Evolutionary conservation across 2,329 filamentous ascomycete genomes (phyloP).

Genomic region (Aureobasidium namibiae): DNA sequence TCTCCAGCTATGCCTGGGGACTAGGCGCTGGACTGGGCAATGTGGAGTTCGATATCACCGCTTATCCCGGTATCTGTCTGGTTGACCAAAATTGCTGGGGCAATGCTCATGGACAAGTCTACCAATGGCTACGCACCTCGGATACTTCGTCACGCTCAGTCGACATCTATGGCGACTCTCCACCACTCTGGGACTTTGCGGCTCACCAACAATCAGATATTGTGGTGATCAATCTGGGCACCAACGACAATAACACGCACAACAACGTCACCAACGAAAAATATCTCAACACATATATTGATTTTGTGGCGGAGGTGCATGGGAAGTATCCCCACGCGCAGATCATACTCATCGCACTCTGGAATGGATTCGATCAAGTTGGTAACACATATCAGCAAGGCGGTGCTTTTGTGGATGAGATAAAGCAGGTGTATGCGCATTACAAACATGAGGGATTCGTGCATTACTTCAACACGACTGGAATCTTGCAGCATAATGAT

Average conservation of each 20-base stretch:
- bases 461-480: slow-evolving; percentile 54
- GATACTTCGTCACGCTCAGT: slow-evolving; percentile 44
- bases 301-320: slow-evolving; percentile 35
- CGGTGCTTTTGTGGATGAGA: slow-evolving; percentile 42
- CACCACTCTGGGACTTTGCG: slow-evolving; percentile 29
- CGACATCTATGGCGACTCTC: slow-evolving; percentile 32
- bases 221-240: slow-evolving; percentile 39
- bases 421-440: slow-evolving; percentile 43
- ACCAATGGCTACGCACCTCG: slow-evolving; percentile 51
- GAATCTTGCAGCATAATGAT: slow-evolving; percentile 55
- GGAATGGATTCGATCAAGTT: slow-evolving; percentile 44
- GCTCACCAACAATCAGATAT: slow-evolving; percentile 31
- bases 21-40: slow-evolving; percentile 50
- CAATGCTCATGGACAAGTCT: slow-evolving; percentile 31
- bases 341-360: slow-evolving; percentile 41
- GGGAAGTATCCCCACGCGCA: slow-evolving; percentile 33
- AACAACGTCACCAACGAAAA: slow-evolving; percentile 33
- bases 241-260: slow-evolving; percentile 35
- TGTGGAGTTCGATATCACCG: slow-evolving; percentile 51
- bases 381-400: slow-evolving; percentile 45
- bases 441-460: slow-evolving; percentile 39
- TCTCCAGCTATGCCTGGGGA: slow-evolving; percentile 49
- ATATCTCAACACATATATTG: slow-evolving; percentile 34
- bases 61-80: slow-evolving; percentile 51
- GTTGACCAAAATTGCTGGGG: slow-evolving; percentile 40